Conservation (phyloP, 805 yeast species). For the Kodamaea lidongshanica region DNA sequence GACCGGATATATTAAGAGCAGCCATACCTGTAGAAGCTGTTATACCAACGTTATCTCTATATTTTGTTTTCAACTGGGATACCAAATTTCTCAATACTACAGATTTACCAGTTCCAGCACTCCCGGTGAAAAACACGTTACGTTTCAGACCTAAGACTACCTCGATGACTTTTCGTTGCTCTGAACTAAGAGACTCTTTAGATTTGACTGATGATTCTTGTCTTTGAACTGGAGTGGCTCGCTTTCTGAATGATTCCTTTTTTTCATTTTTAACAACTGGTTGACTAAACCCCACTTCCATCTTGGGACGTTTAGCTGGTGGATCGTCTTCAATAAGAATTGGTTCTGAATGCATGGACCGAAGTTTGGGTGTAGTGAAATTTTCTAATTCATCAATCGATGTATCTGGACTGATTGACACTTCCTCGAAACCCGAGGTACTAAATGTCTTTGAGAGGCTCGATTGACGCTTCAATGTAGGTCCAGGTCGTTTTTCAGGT, state of each 20-base stretch:
- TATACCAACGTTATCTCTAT: slow-evolving; percentile 61
- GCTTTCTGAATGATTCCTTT: too few relatives aligned
- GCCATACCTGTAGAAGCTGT: slow-evolving; percentile 97
- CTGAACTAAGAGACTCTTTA: slow-evolving; percentile 27
- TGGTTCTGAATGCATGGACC: too few relatives aligned
- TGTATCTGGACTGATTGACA: neutral
- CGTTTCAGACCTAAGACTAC: slow-evolving; percentile 44
- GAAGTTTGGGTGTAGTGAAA: neutral
- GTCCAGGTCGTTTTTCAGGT: too few relatives aligned
- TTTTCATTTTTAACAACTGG: too few relatives aligned
- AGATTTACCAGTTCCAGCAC: slow-evolving; percentile 88
- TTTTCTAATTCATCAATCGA: neutral
- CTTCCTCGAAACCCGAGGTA: neutral
- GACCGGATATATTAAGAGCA: slow-evolving; percentile 89
- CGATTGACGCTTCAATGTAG: too few relatives aligned
- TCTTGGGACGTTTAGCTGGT: too few relatives aligned
- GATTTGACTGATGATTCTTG: too few relatives aligned
- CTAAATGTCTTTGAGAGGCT: slow-evolving; percentile 1
- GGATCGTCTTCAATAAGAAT: too few relatives aligned
- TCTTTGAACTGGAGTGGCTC: too few relatives aligned
- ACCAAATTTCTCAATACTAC: slow-evolving; percentile 63
- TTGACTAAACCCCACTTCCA: too few relatives aligned
- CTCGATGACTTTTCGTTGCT: slow-evolving; percentile 44
- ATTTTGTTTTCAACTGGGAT: slow-evolving; percentile 13
- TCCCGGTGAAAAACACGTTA: slow-evolving; percentile 71